Evolutionary conservation across 495 filamentous ascomycete species (phyloP).

Genomic region (Podospora pseudopauciseta): DNA sequence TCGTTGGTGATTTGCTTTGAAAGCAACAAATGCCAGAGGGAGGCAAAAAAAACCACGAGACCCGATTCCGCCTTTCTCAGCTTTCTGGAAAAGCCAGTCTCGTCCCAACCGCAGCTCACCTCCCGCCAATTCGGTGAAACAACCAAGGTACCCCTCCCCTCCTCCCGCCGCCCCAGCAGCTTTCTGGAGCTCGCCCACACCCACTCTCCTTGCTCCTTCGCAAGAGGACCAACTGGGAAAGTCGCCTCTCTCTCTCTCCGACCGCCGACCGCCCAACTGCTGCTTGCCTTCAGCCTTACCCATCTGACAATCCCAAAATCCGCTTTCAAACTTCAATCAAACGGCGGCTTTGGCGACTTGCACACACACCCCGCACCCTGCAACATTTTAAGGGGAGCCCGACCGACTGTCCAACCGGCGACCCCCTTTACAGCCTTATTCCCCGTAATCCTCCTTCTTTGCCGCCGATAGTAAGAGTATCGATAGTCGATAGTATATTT

Average conservation of each 20-base stretch:
- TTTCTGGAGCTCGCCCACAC: constrained; percentile 18
- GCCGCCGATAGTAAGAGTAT: not conserved
- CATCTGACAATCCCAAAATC: not conserved
- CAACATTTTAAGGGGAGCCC: constrained; percentile 4
- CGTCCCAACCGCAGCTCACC: constrained; percentile 12
- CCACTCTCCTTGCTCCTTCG: constrained; percentile 2
- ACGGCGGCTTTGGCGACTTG: constrained; percentile 1
- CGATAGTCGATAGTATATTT: constrained; percentile 9
- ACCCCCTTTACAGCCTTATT: not conserved
- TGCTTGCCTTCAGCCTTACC: constrained; percentile 26
- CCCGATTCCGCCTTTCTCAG: not conserved
- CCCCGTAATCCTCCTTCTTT: not conserved
- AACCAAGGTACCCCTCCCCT: constrained; percentile 11
- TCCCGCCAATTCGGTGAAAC: constrained; percentile 7
- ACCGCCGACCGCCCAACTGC: constrained; percentile 28
- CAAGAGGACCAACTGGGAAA: constrained; percentile 13
- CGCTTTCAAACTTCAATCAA: not conserved
- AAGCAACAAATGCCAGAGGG: not conserved
- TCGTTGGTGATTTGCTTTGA: not conserved
- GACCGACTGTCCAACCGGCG: constrained; percentile 8
- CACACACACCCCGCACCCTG: not conserved
- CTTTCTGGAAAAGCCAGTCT: constrained; percentile 1
- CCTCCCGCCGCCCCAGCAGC: constrained; percentile 12
- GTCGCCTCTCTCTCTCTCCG: constrained; percentile 20
- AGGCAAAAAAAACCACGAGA: not conserved